phyloP scores from a whole-genome alignment of 2,329 filamentous ascomycete species.

The Botryotinia convoluta region DNA sequence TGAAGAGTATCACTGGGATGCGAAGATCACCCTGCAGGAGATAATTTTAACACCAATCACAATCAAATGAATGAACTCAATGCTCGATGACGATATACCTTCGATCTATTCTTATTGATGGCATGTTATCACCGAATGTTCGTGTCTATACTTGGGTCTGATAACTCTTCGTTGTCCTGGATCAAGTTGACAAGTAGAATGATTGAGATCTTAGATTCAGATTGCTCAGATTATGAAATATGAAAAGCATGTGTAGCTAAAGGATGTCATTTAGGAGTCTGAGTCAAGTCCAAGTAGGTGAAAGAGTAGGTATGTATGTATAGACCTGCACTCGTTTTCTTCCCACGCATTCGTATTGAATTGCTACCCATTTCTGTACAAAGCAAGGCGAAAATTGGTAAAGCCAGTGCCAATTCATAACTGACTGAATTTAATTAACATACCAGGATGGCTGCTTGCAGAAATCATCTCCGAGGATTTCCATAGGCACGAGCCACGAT shows the following conservation, averaged over 20 bases:
- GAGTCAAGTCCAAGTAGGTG: neutral
- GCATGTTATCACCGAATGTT: constrained; percentile 1
- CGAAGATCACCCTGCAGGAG: constrained; percentile 23
- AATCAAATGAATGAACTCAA: constrained; percentile 18
- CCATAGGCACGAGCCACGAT: constrained; percentile 20
- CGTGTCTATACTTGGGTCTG: neutral
- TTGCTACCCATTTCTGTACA: neutral
- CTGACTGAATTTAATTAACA: neutral
- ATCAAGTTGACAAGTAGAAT: neutral
- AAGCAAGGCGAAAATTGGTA: neutral
- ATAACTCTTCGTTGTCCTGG: neutral
- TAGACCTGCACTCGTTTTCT: neutral
- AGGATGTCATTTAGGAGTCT: neutral
- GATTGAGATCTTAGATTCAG: too few relatives aligned
- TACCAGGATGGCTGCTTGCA: constrained; percentile 16
- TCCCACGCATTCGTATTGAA: neutral
- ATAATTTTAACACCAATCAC: constrained; percentile 29
- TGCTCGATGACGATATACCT: constrained; percentile 25
- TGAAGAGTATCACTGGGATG: constrained; percentile 18
- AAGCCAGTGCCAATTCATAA: neutral
- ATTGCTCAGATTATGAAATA: neutral
- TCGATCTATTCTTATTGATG: neutral
- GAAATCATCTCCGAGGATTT: constrained; percentile 21
- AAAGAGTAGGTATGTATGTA: neutral
- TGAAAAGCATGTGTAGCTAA: neutral